These are phyloP conservation scores for Millerozyma miso DNA, from an alignment of 805 yeast genomes.

Conservation along the genomic window DNA sequence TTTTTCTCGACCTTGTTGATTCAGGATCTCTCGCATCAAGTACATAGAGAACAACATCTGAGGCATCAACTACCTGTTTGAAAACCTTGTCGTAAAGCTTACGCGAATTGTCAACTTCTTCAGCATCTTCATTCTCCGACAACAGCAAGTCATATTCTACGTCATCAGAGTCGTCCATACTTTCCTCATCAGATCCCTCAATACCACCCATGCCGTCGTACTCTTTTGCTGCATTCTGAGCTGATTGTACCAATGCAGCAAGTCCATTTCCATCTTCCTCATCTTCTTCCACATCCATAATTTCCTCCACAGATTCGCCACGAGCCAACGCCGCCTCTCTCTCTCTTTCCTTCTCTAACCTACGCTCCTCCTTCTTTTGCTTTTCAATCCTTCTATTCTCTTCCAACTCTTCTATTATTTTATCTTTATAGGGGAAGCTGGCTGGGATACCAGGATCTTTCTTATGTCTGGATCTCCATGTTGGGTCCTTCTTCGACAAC, in stretches of 20 bases:
- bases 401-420: slow-evolving; percentile 70
- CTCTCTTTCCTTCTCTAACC: slow-evolving; percentile 47
- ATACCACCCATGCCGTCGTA: slow-evolving; percentile 43
- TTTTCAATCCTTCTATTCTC: slow-evolving; percentile 50
- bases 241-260: slow-evolving; percentile 85
- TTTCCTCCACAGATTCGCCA: slow-evolving; percentile 35
- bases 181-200: slow-evolving; percentile 35
- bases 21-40: slow-evolving; percentile 97
- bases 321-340: slow-evolving; percentile 35
- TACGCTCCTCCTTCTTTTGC: slow-evolving; percentile 51
- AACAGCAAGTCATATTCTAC: slow-evolving; percentile 40
- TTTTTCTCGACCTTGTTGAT: slow-evolving; percentile 84
- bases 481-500: slow-evolving; percentile 78
- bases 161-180: slow-evolving; percentile 28
- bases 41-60: slow-evolving; percentile 91
- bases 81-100: slow-evolving; percentile 92
- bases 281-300: slow-evolving; percentile 18
- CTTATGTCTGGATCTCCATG: slow-evolving; percentile 82
- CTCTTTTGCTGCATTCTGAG: slow-evolving; percentile 79
- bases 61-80: slow-evolving; percentile 85
- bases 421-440: slow-evolving; percentile 89
- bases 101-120: slow-evolving; percentile 67
- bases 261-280: slow-evolving; percentile 43
- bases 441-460: slow-evolving; percentile 96
- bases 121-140: slow-evolving; percentile 38